Conservation (phyloP, 176 grass and related monocot species). For the barley (Hordeum vulgare) region MorexV3_pseudomolecules_assembly NC_058522.1:510186433-510186932, state of each 20-base stretch:
- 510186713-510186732: constrained; percentile 44
- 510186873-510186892: constrained; percentile 44
- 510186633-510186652: neutral
- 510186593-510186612: neutral
- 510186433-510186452: too few species aligned
- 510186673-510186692: neutral
- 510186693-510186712: neutral
- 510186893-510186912: constrained; percentile 67
- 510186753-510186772: constrained; percentile 55
- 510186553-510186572: too few species aligned
- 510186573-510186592: neutral
- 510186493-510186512: neutral
- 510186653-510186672: neutral
- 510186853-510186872: constrained; percentile 44
- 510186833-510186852: constrained; percentile 71
- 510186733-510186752: constrained; percentile 46
- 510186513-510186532: neutral
- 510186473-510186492: too few species aligned
- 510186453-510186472: too few species aligned
- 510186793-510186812: constrained; percentile 80
- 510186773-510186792: constrained; percentile 64
- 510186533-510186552: neutral
- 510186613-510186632: neutral
- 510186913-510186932: constrained; percentile 76
- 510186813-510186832: constrained; percentile 84